Base-by-base conservation (phyloP, 495 filamentous ascomycete species). In the Baudoinia panamericana region DNA sequence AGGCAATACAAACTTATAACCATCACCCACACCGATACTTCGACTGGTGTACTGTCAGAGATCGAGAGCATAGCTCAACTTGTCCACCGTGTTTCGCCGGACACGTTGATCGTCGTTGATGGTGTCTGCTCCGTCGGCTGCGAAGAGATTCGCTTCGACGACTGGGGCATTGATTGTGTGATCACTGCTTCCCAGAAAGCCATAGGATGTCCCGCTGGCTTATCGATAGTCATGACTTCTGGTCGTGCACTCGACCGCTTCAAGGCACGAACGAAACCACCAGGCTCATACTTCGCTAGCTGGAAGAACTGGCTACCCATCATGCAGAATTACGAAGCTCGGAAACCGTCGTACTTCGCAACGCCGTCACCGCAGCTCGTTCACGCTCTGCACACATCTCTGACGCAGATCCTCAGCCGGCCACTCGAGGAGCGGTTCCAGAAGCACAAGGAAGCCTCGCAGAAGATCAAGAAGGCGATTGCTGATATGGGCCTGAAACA, bases 251-350 rank as follows among this genome's bases (percentile, higher is more conserved):
- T 97, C 45, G 69, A 87, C 54, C 64, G 61, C 13, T 84, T 90
- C 64, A 72, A 86, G 56, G 71, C 66, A 50, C 74, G 90, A 51
- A 82, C 82, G 65, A 77, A 76, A 15, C 79, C 79, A 3, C 82
- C 86, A 1, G 65, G 71, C 6, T 79, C 84, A 6, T 97, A 94
- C 68, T 97, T 94, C 59, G 86, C 83, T 20, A 88, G 81, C 2
- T 83, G 95, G 65, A 84, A 80, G 67, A 96, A 97, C 63, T 97
- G 90, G 90, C 68, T 88, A 27, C 90, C 88, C 36, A 92, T 97
- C 56, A 96, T 97, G 90, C 76, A 87, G 66, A 94, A 94, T 59
- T 97, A 97, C 65, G 90, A 97, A 66, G 83, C 82, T 51, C 79
- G 82, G 64, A 97, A 96, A 64, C 74, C 92, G 29, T 93, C 84